Base-by-base conservation (phyloP, 1,284 basidiomycete genomes). In the Ceratorhiza oryzae-sativae region DNA sequence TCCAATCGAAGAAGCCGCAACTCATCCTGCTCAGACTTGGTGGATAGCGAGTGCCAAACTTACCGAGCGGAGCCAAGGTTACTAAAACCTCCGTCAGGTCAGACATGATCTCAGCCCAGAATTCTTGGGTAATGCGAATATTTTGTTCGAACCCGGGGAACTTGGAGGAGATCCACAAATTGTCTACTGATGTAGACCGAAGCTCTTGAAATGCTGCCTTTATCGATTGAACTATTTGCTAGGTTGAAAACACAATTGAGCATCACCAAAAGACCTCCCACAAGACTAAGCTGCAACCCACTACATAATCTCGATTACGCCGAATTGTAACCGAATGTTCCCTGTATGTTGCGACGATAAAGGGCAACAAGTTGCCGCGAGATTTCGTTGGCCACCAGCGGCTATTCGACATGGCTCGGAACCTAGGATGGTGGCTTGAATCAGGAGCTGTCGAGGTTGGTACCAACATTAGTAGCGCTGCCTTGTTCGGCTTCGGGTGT, bases 161-260 rank as follows among this genome's bases (percentile, higher is more conserved):
- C 25, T 39, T 39, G 56, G 56, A 34, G 10, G n/a, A 59, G 34
- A 59, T 39, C 20, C 18, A n/a, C 20, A 59, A 41, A 12, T 25
- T 34, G 18, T 34, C 32, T 18, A n/a, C n/a, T 13, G 34, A 20
- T 9, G 42, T 41, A 12, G 9, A 15, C n/a, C 12, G 55, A 8
- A 58, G 23, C n/a, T n/a, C 55, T 13, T 59, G 23, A 27, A 59
- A 59, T 8, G 56, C 34, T n/a, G n/a, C n/a, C n/a, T n/a, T n/a
- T n/a, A n/a, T n/a, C n/a, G n/a, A n/a, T n/a, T n/a, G n/a, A n/a
- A n/a, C n/a, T n/a, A n/a, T n/a, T n/a, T n/a, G n/a, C n/a, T n/a
- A n/a, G n/a, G n/a, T n/a, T n/a, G n/a, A n/a, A n/a, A n/a, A n/a
- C n/a, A n/a, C n/a, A n/a, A n/a, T 39, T 13, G 13, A 39, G 36